Evolutionary conservation across 148 eudicot genomes (phyloP), one percentile per base, ranked within the genome.

Genomic region (Persicaria tinctoria): DNA sequence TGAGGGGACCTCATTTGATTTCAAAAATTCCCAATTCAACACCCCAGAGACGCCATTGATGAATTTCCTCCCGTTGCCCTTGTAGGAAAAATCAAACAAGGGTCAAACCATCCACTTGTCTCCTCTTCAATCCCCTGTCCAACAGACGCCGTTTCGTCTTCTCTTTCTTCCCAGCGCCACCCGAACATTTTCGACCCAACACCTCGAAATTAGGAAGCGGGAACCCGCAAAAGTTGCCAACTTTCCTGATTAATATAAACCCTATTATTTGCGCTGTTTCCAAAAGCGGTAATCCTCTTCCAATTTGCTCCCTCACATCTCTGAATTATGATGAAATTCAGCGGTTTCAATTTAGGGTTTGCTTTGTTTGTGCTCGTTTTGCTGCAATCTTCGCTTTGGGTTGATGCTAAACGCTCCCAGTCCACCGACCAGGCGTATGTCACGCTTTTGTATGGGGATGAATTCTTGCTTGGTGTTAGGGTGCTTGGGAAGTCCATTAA

Each of bases 391-490:
- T 12, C 76, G 74, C 32, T 77, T 59, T 62, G 53, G 74, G 53
- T 68, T 75, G 78, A 68, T 79, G 86, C 86, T 73, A 78, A 78
- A 73, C 83, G 79, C 70, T 73, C 82, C 13, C 83, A 72, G 76
- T 79, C 85, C 13, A 80, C 85, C 0, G 79, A 89, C 0, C 86
- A 90, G 79, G 98, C 98, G 2, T 93, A 93, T 74, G 98, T 93
- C 48, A 93, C 98, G 4, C 87, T 93, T 71, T 82, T 93, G 10
- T 93, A 93, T 70, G 98, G 98, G 23, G 98, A 93, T 81, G 96
- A 93, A 79, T 90, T 93, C 80, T 77, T 93, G 49, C 84, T 93
- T 78, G 98, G 98, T 12, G 96, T 89, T 71, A 80, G 98, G 71
- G 98, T 93, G 46, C 75, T 93, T 11, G 98, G 98, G 41, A 90